Conservation (phyloP, 1,284 basidiomycete genomes). For the Leccinum fuscescens region DNA sequence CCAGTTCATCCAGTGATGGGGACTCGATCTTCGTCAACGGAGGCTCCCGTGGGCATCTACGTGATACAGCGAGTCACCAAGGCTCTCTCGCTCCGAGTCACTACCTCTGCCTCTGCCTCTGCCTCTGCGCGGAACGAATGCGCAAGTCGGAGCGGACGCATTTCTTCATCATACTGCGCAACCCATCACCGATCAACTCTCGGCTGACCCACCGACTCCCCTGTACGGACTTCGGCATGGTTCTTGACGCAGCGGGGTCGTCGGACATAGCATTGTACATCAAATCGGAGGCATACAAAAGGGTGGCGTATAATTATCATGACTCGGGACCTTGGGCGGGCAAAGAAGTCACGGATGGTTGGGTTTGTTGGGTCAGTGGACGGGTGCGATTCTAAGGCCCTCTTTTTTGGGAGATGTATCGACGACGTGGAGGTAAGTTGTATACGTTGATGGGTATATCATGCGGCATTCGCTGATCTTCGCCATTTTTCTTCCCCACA, state of each 20-base stretch:
- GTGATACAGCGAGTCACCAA: conserved; percentile 64
- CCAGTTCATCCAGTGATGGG: conserved; percentile 39
- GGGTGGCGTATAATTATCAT: conserved; percentile 41
- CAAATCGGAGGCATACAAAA: conserved; percentile 42
- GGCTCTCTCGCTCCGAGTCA: conserved; percentile 52
- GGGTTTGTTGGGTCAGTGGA: conserved; percentile 16
- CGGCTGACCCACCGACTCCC: conserved; percentile 35
- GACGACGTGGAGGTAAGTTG: conserved; percentile 42
- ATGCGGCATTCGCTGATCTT: neutral
- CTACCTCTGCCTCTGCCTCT: conserved; percentile 41
- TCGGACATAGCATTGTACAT: conserved; percentile 36
- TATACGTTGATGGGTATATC: neutral
- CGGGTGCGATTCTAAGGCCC: conserved; percentile 35
- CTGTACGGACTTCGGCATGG: conserved; percentile 38
- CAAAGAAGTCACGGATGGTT: conserved; percentile 9
- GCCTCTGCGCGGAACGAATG: conserved; percentile 54
- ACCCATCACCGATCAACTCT: conserved; percentile 44
- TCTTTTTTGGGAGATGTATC: conserved; percentile 48
- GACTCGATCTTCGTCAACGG: conserved; percentile 65
- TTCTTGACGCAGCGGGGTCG: conserved; percentile 39
- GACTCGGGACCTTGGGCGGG: conserved; percentile 41
- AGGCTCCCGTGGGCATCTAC: conserved; percentile 61
- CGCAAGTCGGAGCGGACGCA: conserved; percentile 45
- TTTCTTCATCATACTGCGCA: conserved; percentile 44
- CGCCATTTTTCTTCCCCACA: neutral